Conservation (phyloP, 208 protist genomes). For the Wallacemonas collosoma region DNA sequence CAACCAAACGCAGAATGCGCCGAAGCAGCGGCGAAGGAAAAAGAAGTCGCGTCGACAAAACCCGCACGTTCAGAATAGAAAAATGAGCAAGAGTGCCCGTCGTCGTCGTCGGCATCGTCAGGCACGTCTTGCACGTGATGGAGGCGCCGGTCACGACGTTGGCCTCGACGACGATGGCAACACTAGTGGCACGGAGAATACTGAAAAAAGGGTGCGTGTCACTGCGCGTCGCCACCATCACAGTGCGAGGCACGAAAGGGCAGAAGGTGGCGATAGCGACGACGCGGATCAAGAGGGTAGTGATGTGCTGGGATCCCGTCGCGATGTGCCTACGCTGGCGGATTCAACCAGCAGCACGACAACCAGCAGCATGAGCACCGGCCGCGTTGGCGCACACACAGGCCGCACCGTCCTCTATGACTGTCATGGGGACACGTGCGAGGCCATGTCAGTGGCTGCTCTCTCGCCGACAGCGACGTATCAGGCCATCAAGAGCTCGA, state of each 20-base stretch:
- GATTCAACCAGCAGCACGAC: not conserved
- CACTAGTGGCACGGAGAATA: not conserved
- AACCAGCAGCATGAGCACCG: not conserved
- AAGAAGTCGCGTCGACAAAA: constrained; percentile 13
- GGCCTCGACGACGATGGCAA: not conserved
- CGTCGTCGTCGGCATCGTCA: constrained; percentile 44
- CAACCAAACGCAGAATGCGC: not conserved
- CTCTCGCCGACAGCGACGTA: constrained; percentile 60
- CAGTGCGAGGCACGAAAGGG: no score
- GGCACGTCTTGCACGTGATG: constrained; percentile 9
- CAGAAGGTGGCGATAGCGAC: not conserved
- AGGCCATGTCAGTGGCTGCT: not conserved
- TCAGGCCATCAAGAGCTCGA: constrained; percentile 63
- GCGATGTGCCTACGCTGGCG: not conserved
- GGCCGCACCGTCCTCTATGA: constrained; percentile 7
- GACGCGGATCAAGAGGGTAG: not conserved
- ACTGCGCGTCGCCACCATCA: no score
- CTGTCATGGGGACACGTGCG: not conserved
- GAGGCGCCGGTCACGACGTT: not conserved
- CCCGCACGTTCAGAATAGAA: constrained; percentile 34
- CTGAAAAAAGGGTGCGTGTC: no score
- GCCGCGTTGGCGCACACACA: not conserved
- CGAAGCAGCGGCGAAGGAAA: not conserved
- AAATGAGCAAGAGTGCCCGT: constrained; percentile 45
- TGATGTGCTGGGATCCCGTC: constrained; percentile 9